Percentiles rank a stretch among this genome's conserved stretches.
These are phyloP conservation scores for Tolypocladium ovalisporum DNA, from an alignment of 2,329 filamentous ascomycete species.

Conservation along the genomic window DNA sequence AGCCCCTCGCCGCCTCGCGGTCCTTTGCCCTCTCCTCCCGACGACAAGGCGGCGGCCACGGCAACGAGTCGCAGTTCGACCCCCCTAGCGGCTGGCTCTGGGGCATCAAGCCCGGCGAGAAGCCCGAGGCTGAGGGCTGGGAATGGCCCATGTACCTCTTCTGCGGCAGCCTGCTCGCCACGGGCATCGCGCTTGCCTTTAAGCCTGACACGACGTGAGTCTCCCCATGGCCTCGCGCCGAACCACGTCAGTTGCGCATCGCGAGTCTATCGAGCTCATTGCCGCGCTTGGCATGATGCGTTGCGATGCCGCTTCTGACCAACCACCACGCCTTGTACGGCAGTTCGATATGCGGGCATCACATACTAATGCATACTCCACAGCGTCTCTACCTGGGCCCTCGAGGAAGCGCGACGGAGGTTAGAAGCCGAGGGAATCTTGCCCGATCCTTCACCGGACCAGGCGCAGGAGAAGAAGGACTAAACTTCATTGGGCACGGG, in stretches of 20 bases:
- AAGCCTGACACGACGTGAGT: slow-evolving; percentile 99
- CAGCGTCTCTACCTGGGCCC: slow-evolving; percentile 98
- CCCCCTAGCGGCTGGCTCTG: slow-evolving; percentile 87
- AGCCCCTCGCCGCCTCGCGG: slow-evolving; percentile 19
- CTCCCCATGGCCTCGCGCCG: background rate
- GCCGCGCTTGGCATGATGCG: background rate
- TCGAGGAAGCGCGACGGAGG: slow-evolving; percentile 90
- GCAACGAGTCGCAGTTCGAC: slow-evolving; percentile 70
- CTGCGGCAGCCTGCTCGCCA: slow-evolving; percentile 65
- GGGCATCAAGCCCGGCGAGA: slow-evolving; percentile 88
- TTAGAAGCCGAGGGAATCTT: slow-evolving; percentile 94
- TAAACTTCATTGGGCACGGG: slow-evolving; percentile 9
- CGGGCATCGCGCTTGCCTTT: slow-evolving; percentile 76
- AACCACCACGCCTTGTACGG: background rate
- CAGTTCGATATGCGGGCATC: background rate
- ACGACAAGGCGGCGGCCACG: slow-evolving; percentile 27
- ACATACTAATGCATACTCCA: background rate
- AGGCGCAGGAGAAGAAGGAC: slow-evolving; percentile 41
- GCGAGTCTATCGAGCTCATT: background rate
- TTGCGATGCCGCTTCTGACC: background rate
- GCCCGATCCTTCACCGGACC: slow-evolving; percentile 53
- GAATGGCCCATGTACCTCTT: slow-evolving; percentile 79
- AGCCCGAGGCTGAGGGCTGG: slow-evolving; percentile 94
- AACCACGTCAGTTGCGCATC: background rate
- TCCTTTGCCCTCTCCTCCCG: slow-evolving; percentile 34